Conservation (phyloP, 2,329 filamentous ascomycete species). For the Cordyceps cateniannulata region DNA sequence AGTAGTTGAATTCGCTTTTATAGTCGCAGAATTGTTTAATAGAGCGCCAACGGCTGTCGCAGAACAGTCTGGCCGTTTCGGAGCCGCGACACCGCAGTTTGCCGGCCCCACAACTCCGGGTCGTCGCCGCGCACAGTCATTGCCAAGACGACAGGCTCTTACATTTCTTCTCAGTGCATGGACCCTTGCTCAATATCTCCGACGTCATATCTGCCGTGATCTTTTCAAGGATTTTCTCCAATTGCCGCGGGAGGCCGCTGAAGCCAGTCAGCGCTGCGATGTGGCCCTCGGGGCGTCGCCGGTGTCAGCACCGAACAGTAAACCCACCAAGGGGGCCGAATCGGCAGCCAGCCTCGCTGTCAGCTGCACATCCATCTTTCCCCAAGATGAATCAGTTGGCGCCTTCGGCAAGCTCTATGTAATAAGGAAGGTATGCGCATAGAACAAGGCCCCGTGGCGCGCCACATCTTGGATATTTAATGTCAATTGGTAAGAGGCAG, state of each 20-base stretch:
- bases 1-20: no score
- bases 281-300: not conserved
- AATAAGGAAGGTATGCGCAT: not conserved
- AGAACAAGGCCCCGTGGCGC: not conserved
- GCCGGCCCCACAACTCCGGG: not conserved
- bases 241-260: no score
- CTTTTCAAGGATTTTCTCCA: not conserved
- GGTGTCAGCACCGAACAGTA: not conserved
- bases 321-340: not conserved
- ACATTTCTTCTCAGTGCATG: not conserved
- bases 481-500: not conserved
- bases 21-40: no score
- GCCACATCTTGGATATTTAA: not conserved
- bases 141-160: not conserved
- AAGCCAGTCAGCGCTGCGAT: not conserved
- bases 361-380: not conserved
- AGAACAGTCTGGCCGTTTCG: not conserved
- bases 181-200: not conserved
- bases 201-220: not conserved
- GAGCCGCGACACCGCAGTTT: not conserved
- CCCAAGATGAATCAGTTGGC: not conserved
- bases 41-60: not conserved
- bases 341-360: not conserved
- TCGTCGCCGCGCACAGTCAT: not conserved
- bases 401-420: not conserved